These are phyloP conservation scores for Suhomyces maxii DNA, from an alignment of 1,139 yeast species.

Conservation along the genomic window DNA sequence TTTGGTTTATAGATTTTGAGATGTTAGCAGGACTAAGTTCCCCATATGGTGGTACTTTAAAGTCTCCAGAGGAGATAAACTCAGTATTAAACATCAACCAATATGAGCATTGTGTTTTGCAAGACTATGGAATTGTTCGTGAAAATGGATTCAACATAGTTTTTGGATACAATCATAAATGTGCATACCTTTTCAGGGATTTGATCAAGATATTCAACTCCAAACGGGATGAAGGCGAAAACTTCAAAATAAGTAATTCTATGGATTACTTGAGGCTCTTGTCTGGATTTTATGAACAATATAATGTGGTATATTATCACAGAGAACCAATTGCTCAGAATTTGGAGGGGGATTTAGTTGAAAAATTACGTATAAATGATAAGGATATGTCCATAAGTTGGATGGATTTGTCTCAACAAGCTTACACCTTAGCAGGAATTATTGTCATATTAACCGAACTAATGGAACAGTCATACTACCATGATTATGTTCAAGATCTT, in stretches of 20 bases:
- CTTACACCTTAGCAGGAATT: constrained; percentile 36
- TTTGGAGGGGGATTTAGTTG: constrained; percentile 25
- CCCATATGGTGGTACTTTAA: constrained; percentile 64
- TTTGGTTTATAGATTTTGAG: constrained; percentile 71
- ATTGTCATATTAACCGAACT: constrained; percentile 35
- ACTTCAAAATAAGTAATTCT: constrained; percentile 13
- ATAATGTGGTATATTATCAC: constrained; percentile 25
- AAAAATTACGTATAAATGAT: constrained; percentile 12
- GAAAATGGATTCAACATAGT: constrained; percentile 59
- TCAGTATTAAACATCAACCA: constrained; percentile 46
- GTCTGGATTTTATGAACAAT: constrained; percentile 31
- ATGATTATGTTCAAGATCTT: constrained; percentile 35
- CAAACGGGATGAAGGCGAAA: constrained; percentile 27
- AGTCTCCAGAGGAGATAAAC: constrained; percentile 51
- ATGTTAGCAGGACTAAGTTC: constrained; percentile 68
- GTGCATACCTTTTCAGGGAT: constrained; percentile 53
- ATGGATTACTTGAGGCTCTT: constrained; percentile 33
- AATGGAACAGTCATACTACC: constrained; percentile 33
- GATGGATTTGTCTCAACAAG: constrained; percentile 45
- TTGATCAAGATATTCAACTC: constrained; percentile 54
- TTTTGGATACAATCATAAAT: constrained; percentile 59
- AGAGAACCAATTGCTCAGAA: constrained; percentile 20
- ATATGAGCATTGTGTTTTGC: constrained; percentile 39
- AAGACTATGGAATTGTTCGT: constrained; percentile 37
- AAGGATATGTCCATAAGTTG: constrained; percentile 32